Evolutionary conservation across 768 basidiomycete genomes (phyloP), one percentile per base, ranked within the genome.

Genomic region (Boletus edulis): DNA sequence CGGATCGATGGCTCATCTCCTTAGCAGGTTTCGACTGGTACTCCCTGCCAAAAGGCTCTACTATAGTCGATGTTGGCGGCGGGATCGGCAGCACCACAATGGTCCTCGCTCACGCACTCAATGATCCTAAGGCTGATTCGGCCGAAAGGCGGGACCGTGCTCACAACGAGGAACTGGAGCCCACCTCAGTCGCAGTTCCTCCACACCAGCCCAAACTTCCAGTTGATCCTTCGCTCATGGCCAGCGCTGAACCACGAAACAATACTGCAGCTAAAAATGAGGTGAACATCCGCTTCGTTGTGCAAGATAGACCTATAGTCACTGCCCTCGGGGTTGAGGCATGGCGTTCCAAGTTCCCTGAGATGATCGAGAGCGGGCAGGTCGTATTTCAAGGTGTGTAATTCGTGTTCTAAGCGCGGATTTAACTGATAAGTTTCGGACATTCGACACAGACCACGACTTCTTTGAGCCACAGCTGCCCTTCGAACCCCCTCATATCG

Each of bases 11-110:
- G 34, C 14, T 51, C 39, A 54, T 35, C 29, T 34, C 22, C n/a
- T 1, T 35, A 6, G 32, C 49, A 87, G 87, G 77, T 2, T 86
- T 84, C 60, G 76, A 81, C 39, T 89, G 87, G 81, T 62, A 71
- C 17, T 65, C 75, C 7, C 74, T 89, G 29, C 75, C 76, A 1
- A 64, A 65, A n/a, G 78, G 76, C 13, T 75, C 81, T 10, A 64
- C 81, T 4, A 72, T 88, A 13, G 79, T 87, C 5, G 87, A 89
- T 52, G 84, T 88, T 3, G 86, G 87, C 2, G 87, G 87, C 14
- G 86, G 87, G 4, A 82, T 87, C 34, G 87, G 87, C 15, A 77
- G 75, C 31, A 76, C 76, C 4, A 73, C 75, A 3, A 72, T 80
- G 72, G 59, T 72, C 40, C 73, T 81, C 37, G 76, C 72, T 17